Conservation (phyloP, 23 red algal genomes). For the Gracilaria vermiculophylla region DNA sequence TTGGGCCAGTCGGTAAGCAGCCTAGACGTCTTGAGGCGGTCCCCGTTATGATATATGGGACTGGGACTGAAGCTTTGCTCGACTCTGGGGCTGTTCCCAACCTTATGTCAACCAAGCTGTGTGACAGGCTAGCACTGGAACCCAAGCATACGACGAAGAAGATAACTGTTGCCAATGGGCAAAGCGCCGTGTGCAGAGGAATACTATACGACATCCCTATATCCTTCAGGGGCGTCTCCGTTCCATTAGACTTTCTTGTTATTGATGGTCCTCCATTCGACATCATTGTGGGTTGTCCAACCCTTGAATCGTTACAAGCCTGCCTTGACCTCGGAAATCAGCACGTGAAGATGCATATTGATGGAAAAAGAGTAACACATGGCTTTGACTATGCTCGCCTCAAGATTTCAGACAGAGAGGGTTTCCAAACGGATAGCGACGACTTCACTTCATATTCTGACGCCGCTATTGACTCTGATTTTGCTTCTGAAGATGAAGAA, state of each 20-base stretch:
- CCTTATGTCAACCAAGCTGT: not conserved
- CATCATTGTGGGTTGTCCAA: not conserved
- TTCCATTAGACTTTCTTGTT: constrained; percentile 4
- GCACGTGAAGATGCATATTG: not conserved
- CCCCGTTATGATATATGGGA: not conserved
- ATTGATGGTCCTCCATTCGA: constrained; percentile 5
- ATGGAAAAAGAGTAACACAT: not conserved
- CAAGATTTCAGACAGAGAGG: not conserved
- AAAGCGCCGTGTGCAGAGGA: not conserved
- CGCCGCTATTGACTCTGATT: no score
- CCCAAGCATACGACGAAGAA: not conserved
- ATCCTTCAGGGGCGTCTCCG: not conserved
- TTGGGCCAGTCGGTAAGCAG: not conserved
- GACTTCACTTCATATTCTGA: constrained; percentile 8
- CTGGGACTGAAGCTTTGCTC: not conserved
- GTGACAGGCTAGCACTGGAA: not conserved
- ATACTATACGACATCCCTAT: not conserved
- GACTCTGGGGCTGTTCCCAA: not conserved
- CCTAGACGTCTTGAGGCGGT: not conserved
- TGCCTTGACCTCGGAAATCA: not conserved
- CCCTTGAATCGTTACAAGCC: not conserved
- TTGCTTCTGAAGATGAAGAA: no score
- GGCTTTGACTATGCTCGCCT: not conserved
- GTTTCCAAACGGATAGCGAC: not conserved
- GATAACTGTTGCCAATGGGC: constrained; percentile 4